These are phyloP conservation scores for Lycium barbarum DNA, from an alignment of 257 asterid species.

Conservation along the genomic window DNA sequence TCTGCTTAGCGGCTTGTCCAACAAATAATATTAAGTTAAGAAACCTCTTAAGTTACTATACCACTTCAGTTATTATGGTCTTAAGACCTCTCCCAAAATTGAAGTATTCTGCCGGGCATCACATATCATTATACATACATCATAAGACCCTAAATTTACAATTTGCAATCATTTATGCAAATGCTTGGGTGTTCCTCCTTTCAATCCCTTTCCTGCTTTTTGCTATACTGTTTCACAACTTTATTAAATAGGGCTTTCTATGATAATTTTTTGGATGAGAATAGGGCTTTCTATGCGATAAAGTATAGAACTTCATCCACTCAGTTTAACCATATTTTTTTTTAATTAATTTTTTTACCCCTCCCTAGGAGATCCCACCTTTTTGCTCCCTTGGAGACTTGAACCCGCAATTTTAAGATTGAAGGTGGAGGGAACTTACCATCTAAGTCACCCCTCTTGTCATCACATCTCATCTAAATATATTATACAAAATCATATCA, in stretches of 20 bases:
- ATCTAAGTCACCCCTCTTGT: too few relatives aligned
- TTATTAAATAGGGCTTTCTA: background rate
- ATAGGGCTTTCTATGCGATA: background rate
- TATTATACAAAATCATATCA: background rate
- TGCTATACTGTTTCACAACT: background rate
- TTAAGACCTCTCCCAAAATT: background rate
- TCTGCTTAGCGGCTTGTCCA: background rate
- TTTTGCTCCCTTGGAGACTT: too few relatives aligned
- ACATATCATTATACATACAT: background rate
- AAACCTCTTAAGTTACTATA: background rate
- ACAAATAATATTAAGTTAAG: background rate
- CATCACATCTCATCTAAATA: background rate
- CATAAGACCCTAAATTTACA: slow-evolving; percentile 12
- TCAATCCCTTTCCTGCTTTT: background rate
- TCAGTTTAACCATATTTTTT: background rate
- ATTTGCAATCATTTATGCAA: background rate
- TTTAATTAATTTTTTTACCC: too few relatives aligned
- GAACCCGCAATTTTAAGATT: too few relatives aligned
- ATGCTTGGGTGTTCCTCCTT: background rate
- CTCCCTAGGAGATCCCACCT: too few relatives aligned
- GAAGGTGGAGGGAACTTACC: too few relatives aligned
- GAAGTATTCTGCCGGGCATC: background rate
- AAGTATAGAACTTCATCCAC: background rate
- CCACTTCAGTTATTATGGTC: background rate
- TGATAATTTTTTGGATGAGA: background rate